A percentile compares a stretch with the other conserved stretches of the same genome.
phyloP scores from a whole-genome alignment of 2,329 filamentous ascomycete genomes.

The Myriosclerotinia scirpicola region DNA sequence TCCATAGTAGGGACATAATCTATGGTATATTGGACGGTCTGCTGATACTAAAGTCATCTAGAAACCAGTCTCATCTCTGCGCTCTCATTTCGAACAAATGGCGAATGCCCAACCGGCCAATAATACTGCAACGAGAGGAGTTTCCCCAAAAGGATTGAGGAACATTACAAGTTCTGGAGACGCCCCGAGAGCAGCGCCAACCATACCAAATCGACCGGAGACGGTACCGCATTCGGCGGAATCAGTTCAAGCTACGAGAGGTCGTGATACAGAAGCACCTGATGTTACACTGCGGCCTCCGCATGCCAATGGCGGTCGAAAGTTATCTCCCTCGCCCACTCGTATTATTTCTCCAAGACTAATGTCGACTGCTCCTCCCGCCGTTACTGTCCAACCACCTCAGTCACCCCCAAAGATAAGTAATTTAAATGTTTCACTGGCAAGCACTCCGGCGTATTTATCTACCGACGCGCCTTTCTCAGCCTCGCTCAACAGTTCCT shows the following conservation, averaged over 20 bases:
- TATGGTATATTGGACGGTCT: slow-evolving; percentile 2
- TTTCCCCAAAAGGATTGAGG: slow-evolving; percentile 36
- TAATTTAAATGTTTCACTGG: slow-evolving; percentile 31
- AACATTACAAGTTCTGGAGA: slow-evolving; percentile 29
- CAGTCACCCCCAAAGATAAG: slow-evolving; percentile 61
- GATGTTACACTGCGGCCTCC: slow-evolving; percentile 34
- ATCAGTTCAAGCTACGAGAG: slow-evolving; percentile 29
- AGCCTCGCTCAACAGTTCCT: slow-evolving; percentile 44
- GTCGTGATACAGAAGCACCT: slow-evolving; percentile 32
- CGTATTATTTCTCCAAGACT: slow-evolving; percentile 29
- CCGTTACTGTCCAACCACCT: slow-evolving; percentile 68
- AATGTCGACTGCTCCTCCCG: slow-evolving; percentile 46
- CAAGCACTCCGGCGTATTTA: slow-evolving; percentile 34
- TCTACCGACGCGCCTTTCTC: slow-evolving; percentile 34
- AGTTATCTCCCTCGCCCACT: slow-evolving; percentile 37
- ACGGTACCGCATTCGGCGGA: slow-evolving; percentile 29
- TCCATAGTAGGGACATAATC: slow-evolving; percentile 62
- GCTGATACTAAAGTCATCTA: slow-evolving; percentile 41
- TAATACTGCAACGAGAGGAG: slow-evolving; percentile 33
- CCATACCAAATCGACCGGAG: slow-evolving; percentile 29
- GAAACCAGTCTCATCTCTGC: slow-evolving; percentile 80
- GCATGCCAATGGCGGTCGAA: slow-evolving; percentile 30
- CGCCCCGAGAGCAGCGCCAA: slow-evolving; percentile 23
- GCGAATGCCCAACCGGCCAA: slow-evolving; percentile 49
- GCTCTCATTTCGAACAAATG: slow-evolving; percentile 80